These are phyloP conservation scores for Geotrichum citri-aurantii DNA, from an alignment of 1,139 yeast genomes.

Conservation along the genomic window DNA sequence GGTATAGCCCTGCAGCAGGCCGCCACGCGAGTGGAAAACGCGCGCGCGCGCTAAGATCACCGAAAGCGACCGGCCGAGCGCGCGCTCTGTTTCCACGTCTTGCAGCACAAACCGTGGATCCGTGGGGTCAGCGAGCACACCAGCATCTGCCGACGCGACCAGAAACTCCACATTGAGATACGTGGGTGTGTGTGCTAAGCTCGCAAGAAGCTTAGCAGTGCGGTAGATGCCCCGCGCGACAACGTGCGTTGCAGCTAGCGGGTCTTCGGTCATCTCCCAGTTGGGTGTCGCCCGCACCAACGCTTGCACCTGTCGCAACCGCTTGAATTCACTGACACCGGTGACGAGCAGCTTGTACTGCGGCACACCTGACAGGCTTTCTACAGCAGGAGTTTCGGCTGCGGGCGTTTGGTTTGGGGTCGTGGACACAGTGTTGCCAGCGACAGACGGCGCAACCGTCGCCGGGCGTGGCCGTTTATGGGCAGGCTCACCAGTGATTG, in stretches of 20 bases:
- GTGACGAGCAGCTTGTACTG: neutral
- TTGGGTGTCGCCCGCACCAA: conserved; percentile 28
- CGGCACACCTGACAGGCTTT: neutral
- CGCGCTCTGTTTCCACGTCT: conserved; percentile 3
- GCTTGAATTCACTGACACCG: neutral
- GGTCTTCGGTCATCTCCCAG: conserved; percentile 27
- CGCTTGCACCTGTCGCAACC: neutral
- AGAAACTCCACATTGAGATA: conserved; percentile 37
- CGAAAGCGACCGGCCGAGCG: neutral
- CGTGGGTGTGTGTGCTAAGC: conserved; percentile 39
- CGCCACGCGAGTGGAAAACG: conserved; percentile 24
- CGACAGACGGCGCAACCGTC: neutral
- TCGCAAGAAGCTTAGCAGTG: conserved; percentile 73
- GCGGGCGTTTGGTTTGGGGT: neutral
- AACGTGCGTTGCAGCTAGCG: conserved; percentile 32
- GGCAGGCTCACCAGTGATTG: neutral
- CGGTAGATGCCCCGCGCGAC: conserved; percentile 75
- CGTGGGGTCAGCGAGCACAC: neutral
- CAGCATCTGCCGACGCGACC: conserved; percentile 23
- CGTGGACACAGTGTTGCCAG: too few relatives aligned
- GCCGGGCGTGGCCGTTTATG: neutral
- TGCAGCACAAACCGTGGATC: neutral
- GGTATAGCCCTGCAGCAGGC: conserved; percentile 42
- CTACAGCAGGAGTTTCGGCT: neutral
- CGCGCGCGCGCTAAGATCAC: conserved; percentile 11